These are phyloP conservation scores for Sugiyamaella pinicola DNA, from an alignment of 1,139 yeast species.

Conservation along the genomic window DNA sequence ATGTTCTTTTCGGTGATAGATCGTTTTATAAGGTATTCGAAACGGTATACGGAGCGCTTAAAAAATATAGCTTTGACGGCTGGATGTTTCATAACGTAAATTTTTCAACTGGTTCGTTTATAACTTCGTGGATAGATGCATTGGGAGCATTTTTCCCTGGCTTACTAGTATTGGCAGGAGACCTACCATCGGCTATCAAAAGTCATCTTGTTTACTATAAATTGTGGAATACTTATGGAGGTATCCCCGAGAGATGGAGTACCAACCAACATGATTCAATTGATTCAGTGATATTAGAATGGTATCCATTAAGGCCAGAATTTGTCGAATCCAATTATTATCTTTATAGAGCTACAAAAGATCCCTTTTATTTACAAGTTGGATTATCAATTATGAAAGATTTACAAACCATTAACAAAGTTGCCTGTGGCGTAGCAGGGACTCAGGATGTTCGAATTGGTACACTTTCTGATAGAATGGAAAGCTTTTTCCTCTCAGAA, in stretches of 20 bases:
- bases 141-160: conserved; percentile 90
- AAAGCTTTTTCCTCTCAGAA: conserved; percentile 85
- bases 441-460: conserved; percentile 68
- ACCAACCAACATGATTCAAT: conserved; percentile 37
- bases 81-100: conserved; percentile 68
- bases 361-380: conserved; percentile 77
- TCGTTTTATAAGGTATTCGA: conserved; percentile 62
- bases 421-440: conserved; percentile 83
- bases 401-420: conserved; percentile 54
- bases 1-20: conserved; percentile 71
- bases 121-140: conserved; percentile 78
- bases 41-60: conserved; percentile 58
- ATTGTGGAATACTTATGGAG: conserved; percentile 78
- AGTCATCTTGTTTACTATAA: conserved; percentile 70
- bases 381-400: conserved; percentile 66
- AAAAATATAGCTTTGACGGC: conserved; percentile 51
- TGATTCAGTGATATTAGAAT: conserved; percentile 54
- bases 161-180: conserved; percentile 76
- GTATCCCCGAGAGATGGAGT: conserved; percentile 88
- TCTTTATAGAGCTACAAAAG: conserved; percentile 79
- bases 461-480: conserved; percentile 76
- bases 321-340: conserved; percentile 87
- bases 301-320: conserved; percentile 94
- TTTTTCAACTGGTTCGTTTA: conserved; percentile 52
- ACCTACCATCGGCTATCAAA: conserved; percentile 62